Base-by-base conservation (phyloP, 192 early-diverging fungal genomes). In the Mortierella hygrophila region DNA sequence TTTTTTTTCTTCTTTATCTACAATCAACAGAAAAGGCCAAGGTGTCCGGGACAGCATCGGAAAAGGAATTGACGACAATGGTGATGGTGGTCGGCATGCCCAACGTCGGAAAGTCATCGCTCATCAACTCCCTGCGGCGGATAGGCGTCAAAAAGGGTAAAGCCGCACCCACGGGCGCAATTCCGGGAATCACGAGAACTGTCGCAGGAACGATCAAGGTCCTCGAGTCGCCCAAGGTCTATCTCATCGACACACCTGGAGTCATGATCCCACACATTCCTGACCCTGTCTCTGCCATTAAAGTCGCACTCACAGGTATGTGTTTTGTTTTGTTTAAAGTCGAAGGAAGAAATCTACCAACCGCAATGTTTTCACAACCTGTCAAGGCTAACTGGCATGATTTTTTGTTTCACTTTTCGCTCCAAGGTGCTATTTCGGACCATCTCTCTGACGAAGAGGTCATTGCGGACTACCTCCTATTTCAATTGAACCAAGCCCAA, bases 31-130 rank as follows among this genome's bases (percentile, higher is more conserved):
- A 88, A 65, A 89, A 90, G 60, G 78, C 82, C 38, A 89, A 77
- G 63, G 75, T 71, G 7, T 78, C 84, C 16, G 84, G 84, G 11
- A 81, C 84, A 46, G 84, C 84, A 5, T 70, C 84, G 6, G 79
- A 86, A 21, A 86, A 86, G n/a, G 84, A 86, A n/a, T 35, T 81
- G 15, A 80, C 84, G 1, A 86, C 84, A 5, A 93, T 91, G 6
- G 89, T 97, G 26, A 95, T 99, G 89, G 92, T 99, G 3, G 95
- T 98, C 5, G 98, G 98, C 8, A 94, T 98, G 92, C 98, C 98
- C 7, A 99, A 99, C 89, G 98, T 99, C 69, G 98, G 98, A 15
- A 99, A 99, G 82, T 97, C 96, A 2, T 95, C 97, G 35, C 77
- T 99, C 68, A 96, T 98, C 76, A 99, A 99, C 79, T 91, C 96